Evolutionary conservation across 371 early-diverging fungal species (phyloP).

Genomic region (Mortierella sp.): DNA sequence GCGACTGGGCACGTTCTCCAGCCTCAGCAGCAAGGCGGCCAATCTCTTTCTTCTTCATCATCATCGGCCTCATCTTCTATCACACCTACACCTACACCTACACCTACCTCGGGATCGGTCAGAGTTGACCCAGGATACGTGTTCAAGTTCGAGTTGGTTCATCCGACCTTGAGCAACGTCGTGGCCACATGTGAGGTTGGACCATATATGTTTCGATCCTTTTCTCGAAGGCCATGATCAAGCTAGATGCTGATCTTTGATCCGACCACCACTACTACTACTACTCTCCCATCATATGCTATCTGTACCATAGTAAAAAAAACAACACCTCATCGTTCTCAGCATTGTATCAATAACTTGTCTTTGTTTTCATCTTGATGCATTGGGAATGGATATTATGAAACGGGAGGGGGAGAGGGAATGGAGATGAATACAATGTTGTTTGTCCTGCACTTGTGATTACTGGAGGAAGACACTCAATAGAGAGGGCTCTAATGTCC

Average conservation of each 20-base stretch:
- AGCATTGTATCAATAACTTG: no score
- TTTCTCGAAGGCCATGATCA: slow-evolving; percentile 8
- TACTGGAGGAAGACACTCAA: slow-evolving; percentile 33
- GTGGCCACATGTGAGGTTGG: slow-evolving; percentile 22
- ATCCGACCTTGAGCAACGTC: slow-evolving; percentile 24
- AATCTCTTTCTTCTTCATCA: not conserved
- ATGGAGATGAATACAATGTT: not conserved
- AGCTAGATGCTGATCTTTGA: no score
- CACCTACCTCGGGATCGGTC: not conserved
- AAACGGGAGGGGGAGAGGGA: no score
- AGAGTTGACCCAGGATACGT: slow-evolving; percentile 40
- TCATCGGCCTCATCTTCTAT: not conserved
- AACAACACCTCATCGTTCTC: no score
- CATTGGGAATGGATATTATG: no score
- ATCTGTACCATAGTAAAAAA: no score
- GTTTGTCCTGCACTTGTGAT: not conserved
- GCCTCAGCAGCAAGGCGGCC: slow-evolving; percentile 7
- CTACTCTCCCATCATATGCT: no score
- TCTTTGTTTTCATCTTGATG: no score
- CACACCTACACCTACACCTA: slow-evolving; percentile 1
- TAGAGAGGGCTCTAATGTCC: slow-evolving; percentile 31
- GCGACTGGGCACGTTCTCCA: slow-evolving; percentile 24
- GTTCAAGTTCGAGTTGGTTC: slow-evolving; percentile 39
- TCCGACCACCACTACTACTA: no score
- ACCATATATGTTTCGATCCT: slow-evolving; percentile 30